Conservation (phyloP, 352 stramenopile species). For the Phytophthora lateralis region DNA sequence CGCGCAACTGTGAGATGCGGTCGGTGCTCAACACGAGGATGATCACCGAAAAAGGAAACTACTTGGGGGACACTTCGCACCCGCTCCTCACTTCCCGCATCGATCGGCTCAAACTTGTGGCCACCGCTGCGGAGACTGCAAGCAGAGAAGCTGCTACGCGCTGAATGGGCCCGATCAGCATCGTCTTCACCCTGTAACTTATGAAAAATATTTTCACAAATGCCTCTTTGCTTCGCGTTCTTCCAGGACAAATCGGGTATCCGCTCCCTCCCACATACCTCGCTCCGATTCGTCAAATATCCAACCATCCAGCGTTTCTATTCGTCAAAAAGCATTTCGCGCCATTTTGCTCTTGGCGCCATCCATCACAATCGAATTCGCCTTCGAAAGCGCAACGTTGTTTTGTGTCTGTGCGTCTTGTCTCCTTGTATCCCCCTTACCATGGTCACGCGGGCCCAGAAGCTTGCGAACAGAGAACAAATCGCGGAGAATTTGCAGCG, state of each 20-base stretch:
- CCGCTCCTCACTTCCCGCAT: constrained; percentile 79
- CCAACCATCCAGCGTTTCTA: not conserved
- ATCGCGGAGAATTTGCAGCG: constrained; percentile 21
- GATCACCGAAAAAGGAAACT: constrained; percentile 84
- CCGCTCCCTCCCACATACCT: not conserved
- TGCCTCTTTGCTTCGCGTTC: no score
- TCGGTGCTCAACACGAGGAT: constrained; percentile 59
- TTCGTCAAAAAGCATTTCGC: constrained; percentile 26
- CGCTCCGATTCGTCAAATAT: constrained; percentile 21
- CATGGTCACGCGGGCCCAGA: constrained; percentile 38
- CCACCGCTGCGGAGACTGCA: constrained; percentile 25
- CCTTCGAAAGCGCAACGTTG: not conserved
- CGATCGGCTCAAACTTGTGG: constrained; percentile 61
- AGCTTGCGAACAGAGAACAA: constrained; percentile 21
- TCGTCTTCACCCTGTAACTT: constrained; percentile 22
- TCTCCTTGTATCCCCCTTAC: not conserved
- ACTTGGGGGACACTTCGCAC: constrained; percentile 80
- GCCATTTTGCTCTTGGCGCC: constrained; percentile 29
- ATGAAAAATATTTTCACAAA: constrained; percentile 2
- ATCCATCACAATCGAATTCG: constrained; percentile 32
- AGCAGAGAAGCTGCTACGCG: constrained; percentile 9
- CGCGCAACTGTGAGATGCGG: constrained; percentile 75
- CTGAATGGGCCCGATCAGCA: constrained; percentile 2
- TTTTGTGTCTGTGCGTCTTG: constrained; percentile 1
- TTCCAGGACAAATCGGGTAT: not conserved